Evolutionary conservation across 192 early-diverging fungal species (phyloP).

Genomic region (Podila horticola): DNA sequence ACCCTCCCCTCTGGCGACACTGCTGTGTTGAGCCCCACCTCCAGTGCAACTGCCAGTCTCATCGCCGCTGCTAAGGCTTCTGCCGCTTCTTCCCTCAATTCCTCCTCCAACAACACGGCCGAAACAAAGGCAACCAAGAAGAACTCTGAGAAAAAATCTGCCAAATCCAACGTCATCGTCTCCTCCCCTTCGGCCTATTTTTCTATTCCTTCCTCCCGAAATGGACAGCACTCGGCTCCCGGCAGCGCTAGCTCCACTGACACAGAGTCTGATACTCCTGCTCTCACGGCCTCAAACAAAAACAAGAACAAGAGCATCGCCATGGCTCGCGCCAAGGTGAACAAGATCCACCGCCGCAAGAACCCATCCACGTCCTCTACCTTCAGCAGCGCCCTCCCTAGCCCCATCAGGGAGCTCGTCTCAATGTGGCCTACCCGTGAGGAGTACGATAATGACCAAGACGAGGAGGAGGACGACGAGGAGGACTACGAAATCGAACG

Average conservation of each 20-base stretch:
- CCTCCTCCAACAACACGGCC: not conserved
- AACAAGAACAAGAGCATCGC: slow-evolving; percentile 20
- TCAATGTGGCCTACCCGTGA: not conserved
- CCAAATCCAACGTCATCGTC: not conserved
- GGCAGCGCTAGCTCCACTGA: slow-evolving; percentile 24
- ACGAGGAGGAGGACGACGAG: slow-evolving; percentile 11
- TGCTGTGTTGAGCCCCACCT: slow-evolving; percentile 29
- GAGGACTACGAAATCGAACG: slow-evolving; percentile 24
- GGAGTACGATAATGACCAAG: slow-evolving; percentile 17
- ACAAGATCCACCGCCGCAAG: slow-evolving; percentile 25
- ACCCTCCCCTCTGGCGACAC: slow-evolving; percentile 46
- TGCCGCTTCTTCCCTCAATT: slow-evolving; percentile 5
- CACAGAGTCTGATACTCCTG: slow-evolving; percentile 33
- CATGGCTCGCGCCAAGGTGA: slow-evolving; percentile 41
- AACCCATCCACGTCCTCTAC: not conserved
- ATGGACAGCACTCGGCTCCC: not conserved
- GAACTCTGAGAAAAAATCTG: slow-evolving; percentile 1
- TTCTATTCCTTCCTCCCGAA: slow-evolving; percentile 6
- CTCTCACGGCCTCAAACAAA: not conserved
- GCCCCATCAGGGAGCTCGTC: not conserved
- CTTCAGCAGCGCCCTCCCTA: not conserved
- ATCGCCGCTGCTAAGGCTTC: slow-evolving; percentile 38
- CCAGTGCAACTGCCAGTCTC: slow-evolving; percentile 20
- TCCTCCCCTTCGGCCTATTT: slow-evolving; percentile 14
- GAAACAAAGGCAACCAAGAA: slow-evolving; percentile 8